Conservation (phyloP, 1,139 yeast species). For the Geotrichum siamense region DNA sequence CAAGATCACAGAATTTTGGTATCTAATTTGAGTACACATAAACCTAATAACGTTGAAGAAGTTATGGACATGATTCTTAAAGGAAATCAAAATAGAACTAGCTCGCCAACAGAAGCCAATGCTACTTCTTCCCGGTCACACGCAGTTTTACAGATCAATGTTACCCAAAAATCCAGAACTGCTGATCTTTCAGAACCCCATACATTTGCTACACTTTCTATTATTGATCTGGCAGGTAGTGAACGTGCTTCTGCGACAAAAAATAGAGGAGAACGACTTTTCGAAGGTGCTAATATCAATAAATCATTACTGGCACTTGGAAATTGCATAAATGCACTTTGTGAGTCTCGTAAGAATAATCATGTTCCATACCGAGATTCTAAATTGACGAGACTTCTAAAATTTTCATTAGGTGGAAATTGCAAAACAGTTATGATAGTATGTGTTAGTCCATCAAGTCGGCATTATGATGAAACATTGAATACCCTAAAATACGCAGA, state of each 20-base stretch:
- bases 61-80: constrained; percentile 68
- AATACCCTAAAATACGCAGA: constrained; percentile 87
- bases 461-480: constrained; percentile 84
- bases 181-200: constrained; percentile 62
- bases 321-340: constrained; percentile 69
- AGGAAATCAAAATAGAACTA: constrained; percentile 76
- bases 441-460: constrained; percentile 77
- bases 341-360: constrained; percentile 49
- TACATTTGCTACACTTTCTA: constrained; percentile 69
- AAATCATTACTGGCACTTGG: constrained; percentile 79
- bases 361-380: constrained; percentile 87
- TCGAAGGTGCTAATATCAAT: constrained; percentile 92
- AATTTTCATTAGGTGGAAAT: constrained; percentile 88
- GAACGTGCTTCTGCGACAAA: constrained; percentile 87
- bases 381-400: constrained; percentile 67
- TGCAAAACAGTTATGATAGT: constrained; percentile 95
- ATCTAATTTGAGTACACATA: constrained; percentile 60
- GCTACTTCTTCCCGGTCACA: constrained; percentile 87
- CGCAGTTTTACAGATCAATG: constrained; percentile 79
- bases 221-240: constrained; percentile 90
- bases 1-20: constrained; percentile 63
- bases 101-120: constrained; percentile 86
- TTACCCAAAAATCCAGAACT: constrained; percentile 53
- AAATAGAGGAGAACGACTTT: constrained; percentile 68
- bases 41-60: constrained; percentile 56